These are phyloP conservation scores for Mortierella sp. DNA, from an alignment of 371 early-diverging fungal genomes.

Conservation along the genomic window DNA sequence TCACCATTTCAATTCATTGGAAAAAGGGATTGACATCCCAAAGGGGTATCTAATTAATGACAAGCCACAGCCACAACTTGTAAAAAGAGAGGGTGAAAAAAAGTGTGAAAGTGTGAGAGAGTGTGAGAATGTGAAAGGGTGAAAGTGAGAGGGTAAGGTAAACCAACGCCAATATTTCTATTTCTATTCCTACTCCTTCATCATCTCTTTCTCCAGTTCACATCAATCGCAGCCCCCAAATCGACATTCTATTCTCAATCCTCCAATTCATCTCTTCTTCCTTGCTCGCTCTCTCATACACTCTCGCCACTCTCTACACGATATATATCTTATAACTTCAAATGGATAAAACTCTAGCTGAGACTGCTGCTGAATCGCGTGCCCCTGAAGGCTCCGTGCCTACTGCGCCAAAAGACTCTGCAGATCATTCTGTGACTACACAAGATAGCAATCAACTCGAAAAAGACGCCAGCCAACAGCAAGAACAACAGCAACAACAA, in stretches of 20 bases:
- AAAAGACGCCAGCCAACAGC: not conserved
- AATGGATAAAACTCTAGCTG: not conserved
- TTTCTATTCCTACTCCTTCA: not conserved
- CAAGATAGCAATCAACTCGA: not conserved
- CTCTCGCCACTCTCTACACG: not conserved
- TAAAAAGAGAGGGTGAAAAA: not conserved
- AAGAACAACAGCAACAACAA: not conserved
- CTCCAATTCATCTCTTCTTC: not conserved
- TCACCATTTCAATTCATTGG: not conserved
- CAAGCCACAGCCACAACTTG: constrained; percentile 16
- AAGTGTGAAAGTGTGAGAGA: too few relatives aligned
- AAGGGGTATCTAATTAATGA: not conserved
- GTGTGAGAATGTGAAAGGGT: not conserved
- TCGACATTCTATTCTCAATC: too few relatives aligned
- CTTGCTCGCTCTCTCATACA: too few relatives aligned
- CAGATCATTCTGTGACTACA: not conserved
- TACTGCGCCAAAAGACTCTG: constrained; percentile 6
- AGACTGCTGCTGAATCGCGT: constrained; percentile 3
- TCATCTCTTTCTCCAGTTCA: not conserved
- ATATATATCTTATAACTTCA: not conserved
- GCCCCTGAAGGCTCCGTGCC: not conserved
- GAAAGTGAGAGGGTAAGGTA: too few relatives aligned
- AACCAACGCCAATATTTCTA: not conserved
- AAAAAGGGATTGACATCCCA: too few relatives aligned
- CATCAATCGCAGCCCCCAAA: not conserved